phyloP scores from a whole-genome alignment of 2,329 filamentous ascomycete genomes.

The Aspergillus awamori region DNA sequence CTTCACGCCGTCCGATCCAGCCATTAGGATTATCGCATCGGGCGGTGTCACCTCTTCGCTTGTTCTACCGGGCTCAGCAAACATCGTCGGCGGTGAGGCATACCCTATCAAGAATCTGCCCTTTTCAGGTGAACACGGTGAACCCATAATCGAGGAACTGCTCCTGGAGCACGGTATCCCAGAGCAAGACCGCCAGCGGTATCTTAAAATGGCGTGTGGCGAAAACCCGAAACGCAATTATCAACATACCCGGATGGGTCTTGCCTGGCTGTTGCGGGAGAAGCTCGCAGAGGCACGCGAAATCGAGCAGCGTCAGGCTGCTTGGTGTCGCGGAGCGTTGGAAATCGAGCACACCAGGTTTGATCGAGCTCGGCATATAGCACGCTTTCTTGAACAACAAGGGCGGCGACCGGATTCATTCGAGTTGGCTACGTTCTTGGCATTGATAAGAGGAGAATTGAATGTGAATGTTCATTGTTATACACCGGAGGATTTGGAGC shows the following conservation, averaged over 20 bases:
- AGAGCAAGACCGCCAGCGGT: slow-evolving; percentile 63
- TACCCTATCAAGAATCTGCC: slow-evolving; percentile 70
- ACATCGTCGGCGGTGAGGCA: slow-evolving; percentile 73
- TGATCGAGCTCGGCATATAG: not conserved
- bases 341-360: not conserved
- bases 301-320: not conserved
- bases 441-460: slow-evolving; percentile 67
- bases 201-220: slow-evolving; percentile 77
- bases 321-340: not conserved
- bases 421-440: slow-evolving; percentile 64
- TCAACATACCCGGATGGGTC: slow-evolving; percentile 65
- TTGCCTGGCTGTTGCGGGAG: slow-evolving; percentile 70
- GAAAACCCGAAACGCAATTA: slow-evolving; percentile 68
- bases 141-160: slow-evolving; percentile 64
- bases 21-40: slow-evolving; percentile 70
- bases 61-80: slow-evolving; percentile 69
- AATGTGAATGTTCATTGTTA: slow-evolving; percentile 74
- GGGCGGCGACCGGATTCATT: slow-evolving; percentile 43
- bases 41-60: slow-evolving; percentile 72
- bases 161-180: slow-evolving; percentile 63
- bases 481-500: slow-evolving; percentile 68
- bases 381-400: not conserved
- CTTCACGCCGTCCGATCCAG: slow-evolving; percentile 64
- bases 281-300: slow-evolving; percentile 57
- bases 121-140: slow-evolving; percentile 48